phyloP scores from a whole-genome alignment of 345 rosid species.

The Sapria himalayana region DNA sequence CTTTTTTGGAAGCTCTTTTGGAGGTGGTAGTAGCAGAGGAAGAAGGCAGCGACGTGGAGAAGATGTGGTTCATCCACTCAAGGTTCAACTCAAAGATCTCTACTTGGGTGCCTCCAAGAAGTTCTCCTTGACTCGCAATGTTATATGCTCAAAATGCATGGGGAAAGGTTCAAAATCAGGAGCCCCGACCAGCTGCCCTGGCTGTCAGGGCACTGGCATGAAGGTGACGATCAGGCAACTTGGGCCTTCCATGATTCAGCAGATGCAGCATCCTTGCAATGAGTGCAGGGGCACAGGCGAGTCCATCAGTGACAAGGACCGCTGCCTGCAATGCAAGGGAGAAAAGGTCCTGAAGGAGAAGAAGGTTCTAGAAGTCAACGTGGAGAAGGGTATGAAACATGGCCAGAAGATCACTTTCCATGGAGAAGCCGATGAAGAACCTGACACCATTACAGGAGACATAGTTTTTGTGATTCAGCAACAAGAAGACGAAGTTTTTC shows the following conservation, averaged over 20 bases:
- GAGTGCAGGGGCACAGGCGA: constrained; percentile 61
- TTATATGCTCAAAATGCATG: too few relatives aligned
- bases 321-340: constrained; percentile 57
- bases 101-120: constrained; percentile 6
- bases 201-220: constrained; percentile 65
- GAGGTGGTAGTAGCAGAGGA: constrained; percentile 12
- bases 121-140: constrained; percentile 1
- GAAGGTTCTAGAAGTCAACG: constrained; percentile 46
- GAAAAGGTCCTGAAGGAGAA: constrained; percentile 51
- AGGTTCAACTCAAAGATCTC: constrained; percentile 3
- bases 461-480: constrained; percentile 31
- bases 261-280: constrained; percentile 66
- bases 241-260: constrained; percentile 60
- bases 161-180: constrained; percentile 70
- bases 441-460: constrained; percentile 37
- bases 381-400: constrained; percentile 66
- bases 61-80: constrained; percentile 12
- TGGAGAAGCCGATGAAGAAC: constrained; percentile 63
- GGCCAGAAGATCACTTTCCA: constrained; percentile 46
- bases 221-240: constrained; percentile 52
- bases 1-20: too few relatives aligned
- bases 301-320: constrained; percentile 46
- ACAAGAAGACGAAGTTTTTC: constrained; percentile 34
- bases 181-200: constrained; percentile 40
- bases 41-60: constrained; percentile 11